Evolutionary conservation across 495 filamentous ascomycete genomes (phyloP).

Genomic region (Podospora conica): DNA sequence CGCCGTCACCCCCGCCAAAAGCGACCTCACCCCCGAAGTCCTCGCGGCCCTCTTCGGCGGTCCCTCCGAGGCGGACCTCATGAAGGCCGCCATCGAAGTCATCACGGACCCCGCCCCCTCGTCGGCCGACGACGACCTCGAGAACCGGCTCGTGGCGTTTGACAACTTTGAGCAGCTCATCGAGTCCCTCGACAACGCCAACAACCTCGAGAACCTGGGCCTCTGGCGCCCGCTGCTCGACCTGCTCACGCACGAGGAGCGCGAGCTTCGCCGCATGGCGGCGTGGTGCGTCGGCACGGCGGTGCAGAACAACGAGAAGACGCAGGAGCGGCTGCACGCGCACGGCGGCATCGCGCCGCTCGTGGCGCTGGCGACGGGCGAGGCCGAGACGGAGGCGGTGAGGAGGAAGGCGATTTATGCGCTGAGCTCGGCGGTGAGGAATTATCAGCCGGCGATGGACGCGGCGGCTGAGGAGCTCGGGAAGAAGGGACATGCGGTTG

Average conservation of each 20-base stretch:
- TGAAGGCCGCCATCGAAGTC: constrained; percentile 73
- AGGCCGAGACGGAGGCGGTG: constrained; percentile 52
- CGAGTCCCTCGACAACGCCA: constrained; percentile 90
- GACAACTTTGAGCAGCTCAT: constrained; percentile 95
- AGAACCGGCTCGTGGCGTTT: constrained; percentile 80
- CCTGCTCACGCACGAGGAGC: constrained; percentile 59
- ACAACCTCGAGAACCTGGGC: constrained; percentile 70
- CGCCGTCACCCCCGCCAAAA: constrained; percentile 10
- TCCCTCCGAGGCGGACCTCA: constrained; percentile 82
- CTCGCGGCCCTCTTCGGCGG: constrained; percentile 68
- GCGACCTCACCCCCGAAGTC: constrained; percentile 54
- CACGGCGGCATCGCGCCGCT: constrained; percentile 65
- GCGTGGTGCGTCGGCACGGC: constrained; percentile 92
- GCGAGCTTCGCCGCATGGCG: constrained; percentile 69
- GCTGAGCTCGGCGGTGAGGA: constrained; percentile 73
- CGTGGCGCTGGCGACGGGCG: constrained; percentile 53
- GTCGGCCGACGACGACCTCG: constrained; percentile 57
- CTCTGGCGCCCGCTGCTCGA: constrained; percentile 75
- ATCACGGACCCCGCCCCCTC: constrained; percentile 51
- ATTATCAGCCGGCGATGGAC: constrained; percentile 75
- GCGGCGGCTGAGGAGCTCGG: constrained; percentile 56
- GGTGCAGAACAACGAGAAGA: constrained; percentile 87
- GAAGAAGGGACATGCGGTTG: constrained; percentile 41
- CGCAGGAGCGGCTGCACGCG: constrained; percentile 69
- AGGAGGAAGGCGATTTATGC: constrained; percentile 85